These are phyloP conservation scores for Penicillium sp. DNA, from an alignment of 2,329 filamentous ascomycete species.

Conservation along the genomic window DNA sequence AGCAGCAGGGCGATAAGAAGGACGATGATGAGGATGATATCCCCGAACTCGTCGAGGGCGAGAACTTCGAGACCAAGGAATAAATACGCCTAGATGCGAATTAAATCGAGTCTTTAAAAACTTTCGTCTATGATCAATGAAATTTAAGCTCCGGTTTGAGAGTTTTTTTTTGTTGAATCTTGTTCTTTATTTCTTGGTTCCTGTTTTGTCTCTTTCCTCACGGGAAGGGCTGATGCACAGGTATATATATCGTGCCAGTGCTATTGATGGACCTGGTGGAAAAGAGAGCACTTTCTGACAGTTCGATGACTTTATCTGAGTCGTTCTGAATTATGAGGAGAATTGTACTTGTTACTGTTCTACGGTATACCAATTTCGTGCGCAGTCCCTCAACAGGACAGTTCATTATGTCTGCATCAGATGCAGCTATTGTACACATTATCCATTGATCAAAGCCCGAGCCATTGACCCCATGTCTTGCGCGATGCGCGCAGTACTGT, in stretches of 20 bases:
- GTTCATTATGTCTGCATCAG: conserved; percentile 16
- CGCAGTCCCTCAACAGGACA: background rate
- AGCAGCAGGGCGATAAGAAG: conserved; percentile 76
- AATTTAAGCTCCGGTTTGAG: conserved; percentile 18
- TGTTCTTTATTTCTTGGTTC: background rate
- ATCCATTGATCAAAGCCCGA: conserved; percentile 5
- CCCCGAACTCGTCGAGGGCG: conserved; percentile 91
- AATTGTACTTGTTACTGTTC: background rate
- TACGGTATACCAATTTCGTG: background rate
- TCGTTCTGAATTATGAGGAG: background rate
- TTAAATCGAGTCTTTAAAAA: conserved; percentile 14
- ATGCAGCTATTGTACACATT: conserved; percentile 18
- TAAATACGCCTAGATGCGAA: conserved; percentile 49
- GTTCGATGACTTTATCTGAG: background rate
- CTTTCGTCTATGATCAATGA: conserved; percentile 24
- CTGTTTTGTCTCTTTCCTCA: background rate
- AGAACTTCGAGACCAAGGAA: conserved; percentile 98
- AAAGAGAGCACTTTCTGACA: background rate
- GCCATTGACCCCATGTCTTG: background rate
- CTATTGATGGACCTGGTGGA: background rate
- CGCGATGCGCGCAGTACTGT: background rate
- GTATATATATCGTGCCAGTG: background rate
- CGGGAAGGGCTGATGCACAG: background rate
- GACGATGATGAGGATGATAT: conserved; percentile 83
- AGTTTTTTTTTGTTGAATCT: conserved; percentile 8